These are phyloP conservation scores for Lignosus rhinocerotis DNA, from an alignment of 1,284 basidiomycete genomes.

Conservation along the genomic window DNA sequence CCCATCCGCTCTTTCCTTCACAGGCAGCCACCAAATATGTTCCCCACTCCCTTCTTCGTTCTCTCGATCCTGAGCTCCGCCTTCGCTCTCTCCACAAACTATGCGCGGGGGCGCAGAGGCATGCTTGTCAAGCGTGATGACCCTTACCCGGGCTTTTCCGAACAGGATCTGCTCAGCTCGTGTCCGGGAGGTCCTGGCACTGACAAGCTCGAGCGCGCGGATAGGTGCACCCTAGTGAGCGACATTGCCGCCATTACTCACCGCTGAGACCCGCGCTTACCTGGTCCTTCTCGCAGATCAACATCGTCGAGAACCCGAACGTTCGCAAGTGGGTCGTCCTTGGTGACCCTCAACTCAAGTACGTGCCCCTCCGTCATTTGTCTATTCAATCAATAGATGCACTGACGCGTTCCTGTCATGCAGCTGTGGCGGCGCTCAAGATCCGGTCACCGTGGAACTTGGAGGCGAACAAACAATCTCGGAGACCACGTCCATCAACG, in stretches of 20 bases:
- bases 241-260: neutral
- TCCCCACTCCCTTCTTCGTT: neutral
- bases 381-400: too few relatives aligned
- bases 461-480: conserved; percentile 2
- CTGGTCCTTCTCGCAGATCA: neutral
- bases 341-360: conserved; percentile 16
- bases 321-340: conserved; percentile 5
- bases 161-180: neutral
- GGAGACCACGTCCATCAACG: conserved; percentile 3
- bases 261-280: neutral
- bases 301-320: conserved; percentile 11
- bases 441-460: conserved; percentile 7
- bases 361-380: neutral
- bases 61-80: neutral
- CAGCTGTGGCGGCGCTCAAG: conserved; percentile 10
- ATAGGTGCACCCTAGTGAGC: conserved; percentile 10
- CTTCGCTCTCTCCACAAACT: neutral
- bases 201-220: conserved; percentile 3
- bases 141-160: neutral
- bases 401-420: neutral
- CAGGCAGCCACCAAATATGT: neutral
- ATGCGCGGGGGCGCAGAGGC: neutral
- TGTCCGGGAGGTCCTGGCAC: conserved; percentile 9
- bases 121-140: neutral
- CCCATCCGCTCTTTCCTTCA: too few relatives aligned